Percentiles rank a stretch among this genome's conserved stretches.
phyloP scores from a whole-genome alignment of 2,329 filamentous ascomycete genomes.

The Colletotrichum acutatum region DNA sequence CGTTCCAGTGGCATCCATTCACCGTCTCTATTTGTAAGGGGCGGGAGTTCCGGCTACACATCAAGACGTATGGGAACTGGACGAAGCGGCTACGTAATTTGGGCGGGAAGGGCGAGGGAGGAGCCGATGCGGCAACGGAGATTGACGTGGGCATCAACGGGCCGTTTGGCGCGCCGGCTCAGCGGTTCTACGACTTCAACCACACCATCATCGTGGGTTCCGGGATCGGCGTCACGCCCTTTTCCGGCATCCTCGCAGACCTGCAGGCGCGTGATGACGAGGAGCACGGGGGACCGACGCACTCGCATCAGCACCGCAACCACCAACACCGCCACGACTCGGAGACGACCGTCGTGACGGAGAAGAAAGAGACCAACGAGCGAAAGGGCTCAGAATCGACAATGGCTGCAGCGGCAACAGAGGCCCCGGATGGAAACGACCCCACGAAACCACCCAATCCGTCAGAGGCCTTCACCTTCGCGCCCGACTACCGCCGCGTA shows the following conservation, averaged over 20 bases:
- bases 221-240: conserved; percentile 68
- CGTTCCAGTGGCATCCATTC: conserved; percentile 70
- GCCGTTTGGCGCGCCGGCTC: conserved; percentile 67
- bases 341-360: conserved; percentile 24
- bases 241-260: conserved; percentile 66
- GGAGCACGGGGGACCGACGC: conserved; percentile 43
- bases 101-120: conserved; percentile 44
- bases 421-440: conserved; percentile 8
- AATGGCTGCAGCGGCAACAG: not conserved
- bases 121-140: conserved; percentile 33
- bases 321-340: conserved; percentile 36
- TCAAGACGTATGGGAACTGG: conserved; percentile 70
- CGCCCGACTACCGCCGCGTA: conserved; percentile 57
- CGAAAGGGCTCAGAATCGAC: not conserved
- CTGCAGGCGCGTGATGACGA: conserved; percentile 59
- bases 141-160: conserved; percentile 66
- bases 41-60: conserved; percentile 64
- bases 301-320: not conserved
- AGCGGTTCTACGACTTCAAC: conserved; percentile 68
- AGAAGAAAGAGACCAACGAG: not conserved
- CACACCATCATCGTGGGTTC: conserved; percentile 66
- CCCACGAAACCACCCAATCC: conserved; percentile 34
- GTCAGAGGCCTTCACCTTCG: conserved; percentile 41
- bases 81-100: conserved; percentile 58
- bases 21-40: conserved; percentile 66